Evolutionary conservation across 805 yeast genomes (phyloP), one percentile per base, ranked within the genome.

Genomic region (Candida dendrica): DNA sequence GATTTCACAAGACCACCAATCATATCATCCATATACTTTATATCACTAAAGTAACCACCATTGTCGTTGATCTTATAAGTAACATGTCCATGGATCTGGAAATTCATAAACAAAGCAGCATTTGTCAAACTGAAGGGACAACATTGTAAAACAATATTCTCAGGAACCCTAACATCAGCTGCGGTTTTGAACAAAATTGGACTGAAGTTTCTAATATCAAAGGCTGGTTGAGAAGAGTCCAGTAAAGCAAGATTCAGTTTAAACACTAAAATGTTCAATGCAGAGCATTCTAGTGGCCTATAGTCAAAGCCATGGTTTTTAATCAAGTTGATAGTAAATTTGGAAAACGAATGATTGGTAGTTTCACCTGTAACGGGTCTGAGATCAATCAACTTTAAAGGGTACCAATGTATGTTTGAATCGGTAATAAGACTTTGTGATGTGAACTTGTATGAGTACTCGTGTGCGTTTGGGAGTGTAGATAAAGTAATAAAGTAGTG

Each of bases 101-200:
- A 58, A 19, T 48, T 49, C 15, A 51, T 43, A 41, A 57, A 57
- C 11, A 57, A 42, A 1, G 60, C 56, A 16, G 50, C 52, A 42
- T 57, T 57, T 5, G 61, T 57, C n/a, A 55, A 33, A 40, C 59
- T 53, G 42, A 57, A 57, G 1, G 61, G 61, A 27, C 60, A 57
- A 27, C 60, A 51, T 17, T 50, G 47, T 6, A 57, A 42, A 1
- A 18, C 20, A 3, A 53, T 36, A 36, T 42, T 51, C 3, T 50
- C 34, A 2, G 61, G 59, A 7, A 53, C 43, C 4, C 24, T 16
- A 10, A 46, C 42, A 1, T 29, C 19, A 2, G 31, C 31, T 3
- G 50, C 14, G 11, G 34, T 19, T 32, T 30, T 33, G 35, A 55
- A 53, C 3, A 15, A 11, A 13, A 56, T 35, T 1, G 48, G 45